These are phyloP conservation scores for Phoma sp. DNA, from an alignment of 2,329 filamentous ascomycete genomes.

Conservation along the genomic window DNA sequence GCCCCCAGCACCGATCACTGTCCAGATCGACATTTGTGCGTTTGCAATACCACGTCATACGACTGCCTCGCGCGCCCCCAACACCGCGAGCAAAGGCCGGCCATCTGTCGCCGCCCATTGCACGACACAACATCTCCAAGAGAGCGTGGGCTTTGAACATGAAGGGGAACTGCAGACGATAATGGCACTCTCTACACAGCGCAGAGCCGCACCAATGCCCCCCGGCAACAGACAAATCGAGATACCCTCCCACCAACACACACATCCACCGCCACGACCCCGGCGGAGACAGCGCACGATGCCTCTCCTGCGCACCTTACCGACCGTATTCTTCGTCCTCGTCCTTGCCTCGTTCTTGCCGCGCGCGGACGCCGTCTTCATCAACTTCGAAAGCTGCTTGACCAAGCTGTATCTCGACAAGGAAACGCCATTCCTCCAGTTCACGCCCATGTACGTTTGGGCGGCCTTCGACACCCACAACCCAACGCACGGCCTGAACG, in stretches of 20 bases:
- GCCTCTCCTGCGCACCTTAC: constrained; percentile 15
- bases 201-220: constrained; percentile 11
- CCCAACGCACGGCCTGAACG: constrained; percentile 69
- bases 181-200: constrained; percentile 36
- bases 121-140: constrained; percentile 11
- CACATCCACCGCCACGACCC: constrained; percentile 40
- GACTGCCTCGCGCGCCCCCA: constrained; percentile 10
- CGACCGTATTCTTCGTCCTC: constrained; percentile 36
- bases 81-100: background rate
- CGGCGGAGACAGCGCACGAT: constrained; percentile 34
- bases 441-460: constrained; percentile 76
- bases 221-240: constrained; percentile 24
- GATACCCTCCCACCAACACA: constrained; percentile 37
- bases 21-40: background rate
- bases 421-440: constrained; percentile 74
- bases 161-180: constrained; percentile 34
- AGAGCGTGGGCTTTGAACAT: constrained; percentile 31
- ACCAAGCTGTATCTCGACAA: constrained; percentile 62
- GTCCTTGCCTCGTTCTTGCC: constrained; percentile 35
- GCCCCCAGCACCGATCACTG: constrained; percentile 7
- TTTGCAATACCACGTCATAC: constrained; percentile 6
- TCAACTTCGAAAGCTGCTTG: constrained; percentile 88
- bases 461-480: constrained; percentile 73
- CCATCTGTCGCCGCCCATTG: constrained; percentile 8
- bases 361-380: constrained; percentile 59